Evolutionary conservation across 140 eudicot species (phyloP).

Genomic region (Ambrosia hybrid): DNA sequence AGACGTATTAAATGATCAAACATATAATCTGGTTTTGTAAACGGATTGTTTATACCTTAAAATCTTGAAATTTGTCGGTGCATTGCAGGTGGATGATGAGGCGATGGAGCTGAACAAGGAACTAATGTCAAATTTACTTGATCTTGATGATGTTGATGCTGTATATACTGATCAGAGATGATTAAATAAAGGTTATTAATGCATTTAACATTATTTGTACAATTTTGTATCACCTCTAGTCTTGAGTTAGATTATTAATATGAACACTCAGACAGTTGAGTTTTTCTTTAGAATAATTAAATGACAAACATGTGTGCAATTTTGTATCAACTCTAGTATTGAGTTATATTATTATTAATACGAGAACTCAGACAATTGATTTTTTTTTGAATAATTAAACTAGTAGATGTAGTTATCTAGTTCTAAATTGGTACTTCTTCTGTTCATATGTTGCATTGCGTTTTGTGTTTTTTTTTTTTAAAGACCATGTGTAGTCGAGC

Average conservation of each 20-base stretch:
- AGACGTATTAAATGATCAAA: not conserved
- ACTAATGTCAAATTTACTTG: conserved; percentile 76
- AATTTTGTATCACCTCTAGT: conserved; percentile 18
- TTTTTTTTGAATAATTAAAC: too few relatives aligned
- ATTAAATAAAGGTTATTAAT: conserved; percentile 14
- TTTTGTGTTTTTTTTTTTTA: not conserved
- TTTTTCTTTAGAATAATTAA: conserved; percentile 17
- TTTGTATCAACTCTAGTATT: too few relatives aligned
- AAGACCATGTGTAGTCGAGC: too few relatives aligned
- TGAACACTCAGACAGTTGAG: not conserved
- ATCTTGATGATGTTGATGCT: conserved; percentile 98
- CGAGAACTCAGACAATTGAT: too few relatives aligned
- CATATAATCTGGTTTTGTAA: not conserved
- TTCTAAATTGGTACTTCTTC: conserved; percentile 4
- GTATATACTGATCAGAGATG: conserved; percentile 91
- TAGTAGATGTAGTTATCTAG: conserved; percentile 1
- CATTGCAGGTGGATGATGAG: conserved; percentile 90
- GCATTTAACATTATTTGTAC: conserved; percentile 21
- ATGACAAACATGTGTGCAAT: too few relatives aligned
- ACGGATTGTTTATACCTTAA: not conserved
- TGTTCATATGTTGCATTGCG: not conserved
- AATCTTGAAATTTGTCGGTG: conserved; percentile 7
- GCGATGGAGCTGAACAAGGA: conserved; percentile 93
- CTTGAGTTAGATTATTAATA: not conserved
- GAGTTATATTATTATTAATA: too few relatives aligned